Evolutionary conservation across 345 rosid genomes (phyloP), one percentile per base, ranked within the genome.

Genomic region (Salix suchowensis): DNA sequence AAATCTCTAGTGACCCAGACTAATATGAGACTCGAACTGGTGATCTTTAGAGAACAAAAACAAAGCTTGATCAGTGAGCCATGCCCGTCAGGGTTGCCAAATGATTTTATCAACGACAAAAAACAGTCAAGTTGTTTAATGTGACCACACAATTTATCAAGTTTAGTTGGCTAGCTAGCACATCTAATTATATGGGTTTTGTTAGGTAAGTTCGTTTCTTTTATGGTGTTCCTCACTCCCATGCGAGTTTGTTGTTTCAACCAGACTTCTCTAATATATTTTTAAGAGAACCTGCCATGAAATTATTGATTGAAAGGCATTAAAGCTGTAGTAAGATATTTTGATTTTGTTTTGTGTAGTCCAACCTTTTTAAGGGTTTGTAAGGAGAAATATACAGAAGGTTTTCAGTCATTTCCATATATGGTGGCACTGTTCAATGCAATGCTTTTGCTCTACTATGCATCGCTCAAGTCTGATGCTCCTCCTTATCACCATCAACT

Each of bases 351-450:
- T 30, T 30, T 8, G 72, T 80, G 62, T 82, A 92, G 97, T 68
- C 91, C 97, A 77, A 90, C 97, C 14, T 90, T 90, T 74, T 73
- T 80, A 30, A 84, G 89, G 79, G 81, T 92, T 7, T 82, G 79
- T 70, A 92, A 86, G 89, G 88, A 86, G 82, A 92, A 92, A 84
- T 87, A 90, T n/a, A 89, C 93, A 5, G 90, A 92, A 86, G 97
- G 86, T 32, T 92, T 90, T 70, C 90, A 89, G 37, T 88, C 93
- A 61, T 65, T 89, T 58, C 97, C 97, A 0, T 92, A 90, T 62
- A 78, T 86, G 71, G 90, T 85, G 13, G 86, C 91, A 15, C 83
- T 92, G 50, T 90, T 90, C 81, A 90, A 91, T 76, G 88, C 94
- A 26, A 87, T 86, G 92, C 79, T 89, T 52, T 88, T 87, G 86